Conservation (phyloP, 2,329 filamentous ascomycete species). For the Rachicladosporium sp. region DNA sequence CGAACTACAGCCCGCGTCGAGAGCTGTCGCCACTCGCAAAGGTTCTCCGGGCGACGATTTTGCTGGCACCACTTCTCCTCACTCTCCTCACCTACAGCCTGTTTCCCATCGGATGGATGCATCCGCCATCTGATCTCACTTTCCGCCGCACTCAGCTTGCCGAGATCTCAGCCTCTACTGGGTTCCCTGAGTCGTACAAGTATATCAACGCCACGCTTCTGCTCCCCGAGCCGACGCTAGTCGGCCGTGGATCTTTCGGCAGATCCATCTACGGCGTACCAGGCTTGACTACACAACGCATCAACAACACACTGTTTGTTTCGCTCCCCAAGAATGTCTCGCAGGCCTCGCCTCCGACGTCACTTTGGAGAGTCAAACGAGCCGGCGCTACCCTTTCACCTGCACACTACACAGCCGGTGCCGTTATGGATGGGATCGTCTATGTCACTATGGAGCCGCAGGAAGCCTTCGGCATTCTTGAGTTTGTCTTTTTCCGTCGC, state of each 20-base stretch:
- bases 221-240: constrained; percentile 10
- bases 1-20: background rate
- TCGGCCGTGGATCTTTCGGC: constrained; percentile 5
- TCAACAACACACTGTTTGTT: constrained; percentile 10
- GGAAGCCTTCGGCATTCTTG: constrained; percentile 15
- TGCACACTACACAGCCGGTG: constrained; percentile 12
- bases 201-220: constrained; percentile 16
- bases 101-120: background rate
- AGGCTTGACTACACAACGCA: constrained; percentile 10
- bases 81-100: background rate
- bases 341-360: background rate
- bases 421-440: constrained; percentile 18
- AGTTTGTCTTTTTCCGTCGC: constrained; percentile 5
- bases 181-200: constrained; percentile 8
- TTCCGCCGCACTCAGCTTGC: background rate
- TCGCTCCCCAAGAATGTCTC: constrained; percentile 11
- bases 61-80: background rate
- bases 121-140: background rate
- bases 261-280: constrained; percentile 9
- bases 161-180: background rate
- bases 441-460: constrained; percentile 13
- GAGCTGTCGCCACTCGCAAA: background rate
- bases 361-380: background rate
- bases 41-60: background rate
- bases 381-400: constrained; percentile 2